Evolutionary conservation across 192 early-diverging fungal genomes (phyloP).

Genomic region (Coemansia sp.): DNA sequence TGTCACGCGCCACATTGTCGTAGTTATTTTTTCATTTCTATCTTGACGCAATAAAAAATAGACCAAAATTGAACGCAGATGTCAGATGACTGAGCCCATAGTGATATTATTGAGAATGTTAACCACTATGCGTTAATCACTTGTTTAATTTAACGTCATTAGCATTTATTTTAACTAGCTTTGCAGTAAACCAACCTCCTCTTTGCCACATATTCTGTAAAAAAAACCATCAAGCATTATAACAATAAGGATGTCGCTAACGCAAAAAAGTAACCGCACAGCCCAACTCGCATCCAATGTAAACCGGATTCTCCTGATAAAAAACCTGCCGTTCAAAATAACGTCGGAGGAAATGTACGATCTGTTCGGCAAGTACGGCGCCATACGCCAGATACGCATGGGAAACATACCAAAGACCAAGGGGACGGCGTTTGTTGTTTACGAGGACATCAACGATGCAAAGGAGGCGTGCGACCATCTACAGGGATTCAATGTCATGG

Average conservation of each 20-base stretch:
- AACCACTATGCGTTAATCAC: too few relatives aligned
- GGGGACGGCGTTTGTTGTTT: conserved; percentile 96
- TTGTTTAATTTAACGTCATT: background rate
- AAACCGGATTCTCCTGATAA: conserved; percentile 90
- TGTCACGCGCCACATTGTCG: background rate
- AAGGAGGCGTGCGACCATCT: conserved; percentile 97
- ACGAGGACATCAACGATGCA: conserved; percentile 97
- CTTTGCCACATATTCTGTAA: background rate
- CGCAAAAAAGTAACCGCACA: conserved; percentile 51
- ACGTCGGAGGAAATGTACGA: conserved; percentile 97
- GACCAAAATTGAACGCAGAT: background rate
- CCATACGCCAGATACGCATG: conserved; percentile 88
- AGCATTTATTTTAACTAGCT: background rate
- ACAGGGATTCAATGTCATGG: conserved; percentile 94
- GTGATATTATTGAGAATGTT: background rate
- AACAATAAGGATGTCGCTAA: conserved; percentile 31
- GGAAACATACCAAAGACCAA: conserved; percentile 84
- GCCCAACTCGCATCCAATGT: conserved; percentile 89
- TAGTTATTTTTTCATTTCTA: background rate
- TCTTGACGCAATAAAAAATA: background rate
- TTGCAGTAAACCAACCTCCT: background rate
- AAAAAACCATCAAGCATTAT: background rate
- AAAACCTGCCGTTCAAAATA: conserved; percentile 97
- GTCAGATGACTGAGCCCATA: conserved; percentile 1
- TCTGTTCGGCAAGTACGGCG: conserved; percentile 95